Base-by-base conservation (phyloP, 2,329 filamentous ascomycete genomes). In the Alternaria novae-zelandiae region DNA sequence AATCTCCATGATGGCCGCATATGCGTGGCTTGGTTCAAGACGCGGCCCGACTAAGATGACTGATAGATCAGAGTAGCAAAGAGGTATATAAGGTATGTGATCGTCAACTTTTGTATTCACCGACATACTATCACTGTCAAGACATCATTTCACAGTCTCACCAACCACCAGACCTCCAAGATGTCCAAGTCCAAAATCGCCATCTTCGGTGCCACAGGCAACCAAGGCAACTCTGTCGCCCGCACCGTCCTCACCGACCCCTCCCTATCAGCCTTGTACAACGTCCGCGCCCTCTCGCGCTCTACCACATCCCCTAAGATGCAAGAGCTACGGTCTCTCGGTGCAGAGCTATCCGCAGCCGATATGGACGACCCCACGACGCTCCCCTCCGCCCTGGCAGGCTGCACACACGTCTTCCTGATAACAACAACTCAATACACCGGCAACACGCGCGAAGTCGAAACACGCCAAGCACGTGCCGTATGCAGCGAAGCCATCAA, bases 181-280 rank as follows among this genome's bases (percentile, higher is more conserved):
- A 57, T 50, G 44, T 36, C 46, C 21, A 61, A 61, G 7, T 15
- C 54, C 0, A 61, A 72, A 54, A 63, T 79, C 54, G 72, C 71
- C 49, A 57, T 79, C 61, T 71, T 79, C 45, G 76, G 76, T 45
- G 73, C 74, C 20, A 77, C 75, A 6, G 77, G 76, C 32, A 77
- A 85, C 62, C 88, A 90, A 78, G 88, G 88, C 53, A 84, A 86
- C 65, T 86, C 85, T 9, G 82, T 89, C 49, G 83, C 87, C 54
- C 74, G 79, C 30, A 70, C 73, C 43, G 73, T 86, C 17, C 79
- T 85, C 11, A 66, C 72, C 23, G 78, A 81, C 70, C 75, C 84
- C 0, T 78, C 86, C 2, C 73, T 79, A 11, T 72, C 72, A 10
- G 17, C 63, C 5, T 81, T 79, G n/a, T 78, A 81, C 47, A 73